Percentiles rank a stretch among this genome's conserved stretches.
Conservation (phyloP, 2,329 filamentous ascomycete species). For the Penicillium sp. region DNA sequence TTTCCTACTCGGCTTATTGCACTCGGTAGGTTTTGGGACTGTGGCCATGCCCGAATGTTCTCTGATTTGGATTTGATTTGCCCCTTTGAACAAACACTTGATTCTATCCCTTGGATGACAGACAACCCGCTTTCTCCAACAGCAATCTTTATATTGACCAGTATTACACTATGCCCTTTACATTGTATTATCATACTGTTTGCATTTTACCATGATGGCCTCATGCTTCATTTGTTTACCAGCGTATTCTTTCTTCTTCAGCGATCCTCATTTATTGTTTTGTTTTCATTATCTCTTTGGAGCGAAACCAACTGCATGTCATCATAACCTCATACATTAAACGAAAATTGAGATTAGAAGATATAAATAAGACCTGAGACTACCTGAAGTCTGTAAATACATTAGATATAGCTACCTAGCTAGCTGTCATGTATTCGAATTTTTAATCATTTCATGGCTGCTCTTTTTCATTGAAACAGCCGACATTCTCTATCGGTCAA, state of each 20-base stretch:
- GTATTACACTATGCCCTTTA: background rate
- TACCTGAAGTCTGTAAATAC: background rate
- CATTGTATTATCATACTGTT: background rate
- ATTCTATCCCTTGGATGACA: background rate
- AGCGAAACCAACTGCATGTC: background rate
- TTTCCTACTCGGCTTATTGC: background rate
- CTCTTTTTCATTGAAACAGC: too few relatives aligned
- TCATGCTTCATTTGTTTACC: background rate
- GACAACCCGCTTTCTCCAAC: background rate
- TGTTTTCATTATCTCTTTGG: background rate
- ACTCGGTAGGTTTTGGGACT: background rate
- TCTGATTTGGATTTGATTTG: background rate
- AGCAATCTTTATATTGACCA: background rate
- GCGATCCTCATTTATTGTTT: background rate
- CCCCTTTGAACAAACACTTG: background rate
- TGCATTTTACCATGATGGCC: background rate
- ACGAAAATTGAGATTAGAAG: background rate
- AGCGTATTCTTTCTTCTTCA: background rate
- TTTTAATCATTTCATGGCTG: too few relatives aligned
- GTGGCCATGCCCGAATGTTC: background rate
- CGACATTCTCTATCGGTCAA: too few relatives aligned
- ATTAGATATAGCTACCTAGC: background rate
- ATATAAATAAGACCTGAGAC: background rate
- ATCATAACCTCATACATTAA: background rate
- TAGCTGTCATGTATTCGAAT: too few relatives aligned